phyloP scores from a whole-genome alignment of 2,329 filamentous ascomycete species.

The Emmonsiellopsis sp. region DNA sequence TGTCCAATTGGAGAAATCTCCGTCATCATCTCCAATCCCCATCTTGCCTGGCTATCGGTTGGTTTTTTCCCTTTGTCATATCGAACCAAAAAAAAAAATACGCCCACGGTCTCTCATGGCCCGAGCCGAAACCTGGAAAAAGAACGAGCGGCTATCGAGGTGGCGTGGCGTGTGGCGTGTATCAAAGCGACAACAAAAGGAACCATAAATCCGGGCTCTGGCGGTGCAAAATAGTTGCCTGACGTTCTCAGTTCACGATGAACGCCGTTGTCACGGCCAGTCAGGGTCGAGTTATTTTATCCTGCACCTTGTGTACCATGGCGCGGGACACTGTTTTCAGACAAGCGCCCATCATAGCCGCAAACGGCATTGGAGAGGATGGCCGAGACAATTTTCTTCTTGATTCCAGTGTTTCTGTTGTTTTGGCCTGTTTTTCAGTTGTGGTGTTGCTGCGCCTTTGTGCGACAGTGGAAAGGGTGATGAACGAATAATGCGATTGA shows the following conservation, averaged over 20 bases:
- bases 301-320: too few species aligned
- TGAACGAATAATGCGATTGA: neutral
- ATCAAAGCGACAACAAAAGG: neutral
- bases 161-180: neutral
- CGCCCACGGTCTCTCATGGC: neutral
- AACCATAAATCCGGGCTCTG: too few species aligned
- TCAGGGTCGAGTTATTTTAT: too few species aligned
- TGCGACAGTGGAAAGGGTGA: neutral
- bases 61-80: neutral
- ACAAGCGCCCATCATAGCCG: too few species aligned
- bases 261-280: too few species aligned
- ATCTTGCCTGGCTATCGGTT: neutral
- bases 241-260: too few species aligned
- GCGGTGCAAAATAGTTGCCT: too few species aligned
- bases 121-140: neutral
- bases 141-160: too few species aligned
- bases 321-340: too few species aligned
- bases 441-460: neutral
- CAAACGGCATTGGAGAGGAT: neutral
- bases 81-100: neutral
- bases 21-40: neutral
- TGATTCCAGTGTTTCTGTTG: neutral
- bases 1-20: too few species aligned
- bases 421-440: neutral
- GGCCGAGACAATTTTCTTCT: neutral